phyloP scores from a whole-genome alignment of 2,329 filamentous ascomycete species.

The Grosmannia serpens region DNA sequence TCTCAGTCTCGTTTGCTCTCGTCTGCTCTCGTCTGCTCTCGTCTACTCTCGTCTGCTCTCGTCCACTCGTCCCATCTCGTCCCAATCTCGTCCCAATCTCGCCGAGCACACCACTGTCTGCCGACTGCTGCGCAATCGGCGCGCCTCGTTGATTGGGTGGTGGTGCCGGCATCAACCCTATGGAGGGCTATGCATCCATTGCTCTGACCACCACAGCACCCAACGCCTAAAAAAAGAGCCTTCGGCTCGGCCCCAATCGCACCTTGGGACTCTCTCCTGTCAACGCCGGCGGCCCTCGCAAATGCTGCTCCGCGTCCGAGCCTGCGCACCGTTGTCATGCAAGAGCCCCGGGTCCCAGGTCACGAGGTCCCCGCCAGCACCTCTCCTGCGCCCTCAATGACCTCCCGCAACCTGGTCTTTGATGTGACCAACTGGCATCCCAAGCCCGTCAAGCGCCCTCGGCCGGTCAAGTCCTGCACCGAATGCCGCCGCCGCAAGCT shows the following conservation, averaged over 20 bases:
- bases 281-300: background rate
- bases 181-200: background rate
- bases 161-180: too few relatives aligned
- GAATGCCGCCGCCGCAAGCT: conserved; percentile 47
- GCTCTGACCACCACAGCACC: background rate
- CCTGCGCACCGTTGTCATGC: background rate
- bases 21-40: too few relatives aligned
- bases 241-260: background rate
- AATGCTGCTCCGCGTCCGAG: background rate
- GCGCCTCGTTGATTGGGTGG: too few relatives aligned
- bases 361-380: background rate
- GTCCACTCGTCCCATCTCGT: too few relatives aligned
- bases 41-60: too few relatives aligned
- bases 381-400: conserved; percentile 1
- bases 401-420: conserved; percentile 10
- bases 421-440: conserved; percentile 13
- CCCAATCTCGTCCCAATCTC: too few relatives aligned
- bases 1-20: too few relatives aligned
- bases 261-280: background rate
- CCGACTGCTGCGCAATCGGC: too few relatives aligned
- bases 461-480: conserved; percentile 44
- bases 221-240: background rate
- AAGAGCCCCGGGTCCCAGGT: background rate
- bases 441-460: conserved; percentile 35
- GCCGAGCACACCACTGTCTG: too few relatives aligned